Conservation (phyloP, 208 protist species). For the Crithidia thermophila region DNA sequence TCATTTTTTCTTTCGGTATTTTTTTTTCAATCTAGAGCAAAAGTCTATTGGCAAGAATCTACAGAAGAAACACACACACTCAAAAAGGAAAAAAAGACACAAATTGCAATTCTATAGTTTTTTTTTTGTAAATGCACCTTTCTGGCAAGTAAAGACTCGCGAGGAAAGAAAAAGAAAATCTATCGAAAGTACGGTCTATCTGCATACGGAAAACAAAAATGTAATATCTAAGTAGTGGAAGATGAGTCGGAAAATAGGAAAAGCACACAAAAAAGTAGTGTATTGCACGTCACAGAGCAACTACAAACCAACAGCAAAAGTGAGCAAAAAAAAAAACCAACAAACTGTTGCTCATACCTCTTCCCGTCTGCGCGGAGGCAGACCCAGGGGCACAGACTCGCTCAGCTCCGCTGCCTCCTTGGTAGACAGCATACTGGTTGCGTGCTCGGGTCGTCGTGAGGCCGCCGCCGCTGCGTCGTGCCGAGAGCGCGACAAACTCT, state of each 20-base stretch:
- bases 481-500: slow-evolving; percentile 1
- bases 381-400: slow-evolving; percentile 7
- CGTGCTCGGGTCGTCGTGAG: not conserved
- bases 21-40: no score
- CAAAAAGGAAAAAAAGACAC: no score
- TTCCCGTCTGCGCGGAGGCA: slow-evolving; percentile 2
- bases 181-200: no score
- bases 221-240: not conserved
- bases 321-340: slow-evolving; percentile 1
- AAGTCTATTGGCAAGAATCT: no score
- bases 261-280: not conserved
- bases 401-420: slow-evolving; percentile 5
- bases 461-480: not conserved
- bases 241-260: not conserved
- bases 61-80: no score
- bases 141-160: no score
- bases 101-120: no score
- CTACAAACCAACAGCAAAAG: not conserved
- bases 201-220: slow-evolving; percentile 1
- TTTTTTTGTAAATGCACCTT: no score
- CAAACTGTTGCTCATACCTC: not conserved
- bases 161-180: no score
- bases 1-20: no score
- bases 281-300: not conserved
- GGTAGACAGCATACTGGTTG: slow-evolving; percentile 13